These are phyloP conservation scores for Cryptococcus depauperatus DNA, from an alignment of 1,284 basidiomycete genomes.

Conservation along the genomic window DNA sequence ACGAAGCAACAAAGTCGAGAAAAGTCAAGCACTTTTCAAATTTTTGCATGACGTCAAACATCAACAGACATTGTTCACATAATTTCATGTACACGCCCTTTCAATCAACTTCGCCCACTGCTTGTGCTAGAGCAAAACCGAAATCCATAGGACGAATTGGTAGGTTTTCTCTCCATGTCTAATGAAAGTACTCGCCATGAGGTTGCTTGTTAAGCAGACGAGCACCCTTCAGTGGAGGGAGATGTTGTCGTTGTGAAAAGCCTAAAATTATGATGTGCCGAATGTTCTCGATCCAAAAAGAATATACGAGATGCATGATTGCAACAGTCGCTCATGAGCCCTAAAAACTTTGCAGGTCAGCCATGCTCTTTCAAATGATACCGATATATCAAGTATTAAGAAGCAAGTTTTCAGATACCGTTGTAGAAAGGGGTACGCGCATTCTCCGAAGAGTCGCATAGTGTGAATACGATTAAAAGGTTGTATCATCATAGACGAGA, in stretches of 20 bases:
- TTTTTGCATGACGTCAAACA: no score
- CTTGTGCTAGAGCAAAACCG: slow-evolving; percentile 20
- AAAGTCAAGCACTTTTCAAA: no score
- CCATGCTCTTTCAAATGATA: background rate
- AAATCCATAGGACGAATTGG: slow-evolving; percentile 37
- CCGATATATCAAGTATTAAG: slow-evolving; percentile 4
- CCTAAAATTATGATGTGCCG: background rate
- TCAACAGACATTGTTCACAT: no score
- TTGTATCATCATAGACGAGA: slow-evolving; percentile 34
- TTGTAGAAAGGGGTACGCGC: slow-evolving; percentile 38
- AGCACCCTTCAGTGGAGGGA: slow-evolving; percentile 35
- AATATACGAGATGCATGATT: background rate
- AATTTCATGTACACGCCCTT: slow-evolving; percentile 23
- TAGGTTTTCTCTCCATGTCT: slow-evolving; percentile 27
- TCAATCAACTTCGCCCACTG: slow-evolving; percentile 32
- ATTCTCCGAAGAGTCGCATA: slow-evolving; percentile 39
- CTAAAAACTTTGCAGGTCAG: background rate
- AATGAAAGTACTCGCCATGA: slow-evolving; percentile 31
- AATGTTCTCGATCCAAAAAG: background rate
- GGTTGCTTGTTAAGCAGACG: slow-evolving; percentile 15
- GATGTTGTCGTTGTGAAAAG: background rate
- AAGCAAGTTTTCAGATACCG: slow-evolving; percentile 40
- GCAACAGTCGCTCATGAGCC: background rate
- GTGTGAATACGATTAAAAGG: slow-evolving; percentile 47
- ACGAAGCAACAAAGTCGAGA: no score